phyloP scores from a whole-genome alignment of 352 stramenopile species.

The Pythium guiyangense region DNA sequence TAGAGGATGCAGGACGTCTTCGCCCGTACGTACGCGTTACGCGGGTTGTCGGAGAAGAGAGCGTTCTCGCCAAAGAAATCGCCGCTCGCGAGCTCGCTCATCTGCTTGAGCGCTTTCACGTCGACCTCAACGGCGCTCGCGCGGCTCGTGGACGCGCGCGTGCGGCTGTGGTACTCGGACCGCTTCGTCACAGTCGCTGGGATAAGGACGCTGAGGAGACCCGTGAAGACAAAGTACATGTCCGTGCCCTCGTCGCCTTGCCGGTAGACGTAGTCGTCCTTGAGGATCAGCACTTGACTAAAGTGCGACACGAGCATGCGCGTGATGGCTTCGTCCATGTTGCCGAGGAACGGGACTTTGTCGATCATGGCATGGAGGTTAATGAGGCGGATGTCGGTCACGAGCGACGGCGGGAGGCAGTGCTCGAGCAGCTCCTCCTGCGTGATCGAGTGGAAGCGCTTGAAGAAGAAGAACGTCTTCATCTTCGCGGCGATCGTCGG shows the following conservation, averaged over 20 bases:
- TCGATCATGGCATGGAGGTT: slow-evolving; percentile 46
- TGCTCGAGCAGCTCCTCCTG: slow-evolving; percentile 39
- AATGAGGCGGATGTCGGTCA: slow-evolving; percentile 50
- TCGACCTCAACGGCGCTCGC: slow-evolving; percentile 3
- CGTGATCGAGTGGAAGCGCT: slow-evolving; percentile 49
- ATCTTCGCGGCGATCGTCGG: slow-evolving; percentile 27
- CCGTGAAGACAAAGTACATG: slow-evolving; percentile 63
- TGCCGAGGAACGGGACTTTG: slow-evolving; percentile 47
- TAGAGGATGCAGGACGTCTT: slow-evolving; percentile 49
- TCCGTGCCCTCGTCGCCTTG: slow-evolving; percentile 43
- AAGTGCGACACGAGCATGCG: slow-evolving; percentile 51
- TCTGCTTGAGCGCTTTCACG: slow-evolving; percentile 16
- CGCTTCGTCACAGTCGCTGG: slow-evolving; percentile 3
- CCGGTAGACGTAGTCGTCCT: slow-evolving; percentile 36
- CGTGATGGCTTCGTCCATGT: slow-evolving; percentile 42
- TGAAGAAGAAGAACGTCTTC: slow-evolving; percentile 49
- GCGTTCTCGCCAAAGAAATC: slow-evolving; percentile 40
- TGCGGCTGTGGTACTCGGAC: not conserved
- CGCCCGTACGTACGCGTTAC: slow-evolving; percentile 33
- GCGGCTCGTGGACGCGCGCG: not conserved
- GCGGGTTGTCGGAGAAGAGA: slow-evolving; percentile 29
- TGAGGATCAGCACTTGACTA: slow-evolving; percentile 33
- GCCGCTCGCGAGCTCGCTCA: slow-evolving; percentile 31
- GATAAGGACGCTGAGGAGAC: slow-evolving; percentile 33
- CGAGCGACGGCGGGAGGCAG: slow-evolving; percentile 39